Conservation (phyloP, 2,329 filamentous ascomycete species). For the Knufia petricola region DNA sequence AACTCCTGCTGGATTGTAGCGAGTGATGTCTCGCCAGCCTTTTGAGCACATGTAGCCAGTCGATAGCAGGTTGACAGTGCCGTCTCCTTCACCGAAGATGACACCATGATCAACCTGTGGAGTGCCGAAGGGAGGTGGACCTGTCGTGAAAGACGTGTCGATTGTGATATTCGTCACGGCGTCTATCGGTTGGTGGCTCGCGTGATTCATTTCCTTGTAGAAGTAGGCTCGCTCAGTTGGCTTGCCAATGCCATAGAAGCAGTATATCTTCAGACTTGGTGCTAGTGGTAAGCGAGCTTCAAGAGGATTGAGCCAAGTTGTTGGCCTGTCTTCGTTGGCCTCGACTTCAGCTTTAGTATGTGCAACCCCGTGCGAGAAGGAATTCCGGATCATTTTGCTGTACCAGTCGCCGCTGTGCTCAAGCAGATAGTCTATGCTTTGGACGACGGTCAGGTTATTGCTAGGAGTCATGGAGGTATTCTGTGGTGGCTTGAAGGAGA, state of each 20-base stretch:
- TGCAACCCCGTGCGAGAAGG: constrained; percentile 84
- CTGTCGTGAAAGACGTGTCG: constrained; percentile 50
- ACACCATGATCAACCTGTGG: constrained; percentile 65
- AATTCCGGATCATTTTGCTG: constrained; percentile 56
- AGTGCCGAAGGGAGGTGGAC: constrained; percentile 23
- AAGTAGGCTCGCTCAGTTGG: constrained; percentile 88
- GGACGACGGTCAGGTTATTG: constrained; percentile 71
- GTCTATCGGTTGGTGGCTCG: constrained; percentile 28
- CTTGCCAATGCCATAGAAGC: constrained; percentile 92
- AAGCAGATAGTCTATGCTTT: constrained; percentile 69
- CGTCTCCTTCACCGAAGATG: constrained; percentile 91
- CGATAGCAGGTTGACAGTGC: constrained; percentile 86
- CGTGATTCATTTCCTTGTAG: constrained; percentile 54
- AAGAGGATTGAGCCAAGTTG: constrained; percentile 94
- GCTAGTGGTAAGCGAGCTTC: constrained; percentile 80
- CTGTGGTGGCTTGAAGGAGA: constrained; percentile 66
- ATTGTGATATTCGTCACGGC: constrained; percentile 61
- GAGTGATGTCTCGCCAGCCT: constrained; percentile 75
- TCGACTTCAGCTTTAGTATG: constrained; percentile 71
- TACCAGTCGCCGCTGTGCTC: constrained; percentile 81
- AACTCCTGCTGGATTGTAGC: constrained; percentile 80
- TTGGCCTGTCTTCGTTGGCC: constrained; percentile 62
- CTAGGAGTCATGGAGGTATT: constrained; percentile 38
- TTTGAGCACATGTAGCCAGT: constrained; percentile 94
- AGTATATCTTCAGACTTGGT: constrained; percentile 86